These are phyloP conservation scores for Trametes pubescens DNA, from an alignment of 1,284 basidiomycete genomes.

Conservation along the genomic window DNA sequence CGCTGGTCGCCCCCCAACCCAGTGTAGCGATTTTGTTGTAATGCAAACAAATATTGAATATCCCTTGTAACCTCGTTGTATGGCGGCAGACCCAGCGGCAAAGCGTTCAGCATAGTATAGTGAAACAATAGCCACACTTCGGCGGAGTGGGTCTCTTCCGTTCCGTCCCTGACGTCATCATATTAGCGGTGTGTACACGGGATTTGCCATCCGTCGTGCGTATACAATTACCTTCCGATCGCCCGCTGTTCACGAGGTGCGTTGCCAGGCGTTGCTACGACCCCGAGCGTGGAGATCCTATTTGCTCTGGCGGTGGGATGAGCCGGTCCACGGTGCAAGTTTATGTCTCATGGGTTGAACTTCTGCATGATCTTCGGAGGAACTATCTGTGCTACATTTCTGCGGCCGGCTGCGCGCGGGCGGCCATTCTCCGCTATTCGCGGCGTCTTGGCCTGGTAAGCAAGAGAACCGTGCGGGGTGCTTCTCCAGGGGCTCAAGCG, in stretches of 20 bases:
- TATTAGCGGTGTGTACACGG: neutral
- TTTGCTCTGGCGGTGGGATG: too few relatives aligned
- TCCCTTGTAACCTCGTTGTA: neutral
- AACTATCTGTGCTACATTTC: too few relatives aligned
- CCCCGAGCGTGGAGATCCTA: too few relatives aligned
- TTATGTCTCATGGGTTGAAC: too few relatives aligned
- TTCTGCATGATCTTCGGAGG: too few relatives aligned
- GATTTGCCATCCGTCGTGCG: neutral
- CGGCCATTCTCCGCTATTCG: neutral
- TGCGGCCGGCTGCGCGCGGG: too few relatives aligned
- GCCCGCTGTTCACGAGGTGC: neutral
- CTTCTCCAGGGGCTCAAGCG: neutral
- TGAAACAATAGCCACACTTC: neutral
- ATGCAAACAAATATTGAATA: neutral
- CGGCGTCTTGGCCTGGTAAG: neutral
- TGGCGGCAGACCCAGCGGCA: neutral
- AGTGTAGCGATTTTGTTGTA: constrained; percentile 3
- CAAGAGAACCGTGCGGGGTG: neutral
- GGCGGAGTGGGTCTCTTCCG: neutral
- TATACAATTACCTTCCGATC: neutral
- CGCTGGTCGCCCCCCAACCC: constrained; percentile 6
- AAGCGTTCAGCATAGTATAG: neutral
- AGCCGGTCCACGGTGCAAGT: too few relatives aligned
- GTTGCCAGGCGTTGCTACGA: too few relatives aligned
- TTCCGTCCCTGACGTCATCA: neutral